Evolutionary conservation across 257 asterid species (phyloP), one percentile per base, ranked within the genome.

Genomic region (Misopates orontium): DNA sequence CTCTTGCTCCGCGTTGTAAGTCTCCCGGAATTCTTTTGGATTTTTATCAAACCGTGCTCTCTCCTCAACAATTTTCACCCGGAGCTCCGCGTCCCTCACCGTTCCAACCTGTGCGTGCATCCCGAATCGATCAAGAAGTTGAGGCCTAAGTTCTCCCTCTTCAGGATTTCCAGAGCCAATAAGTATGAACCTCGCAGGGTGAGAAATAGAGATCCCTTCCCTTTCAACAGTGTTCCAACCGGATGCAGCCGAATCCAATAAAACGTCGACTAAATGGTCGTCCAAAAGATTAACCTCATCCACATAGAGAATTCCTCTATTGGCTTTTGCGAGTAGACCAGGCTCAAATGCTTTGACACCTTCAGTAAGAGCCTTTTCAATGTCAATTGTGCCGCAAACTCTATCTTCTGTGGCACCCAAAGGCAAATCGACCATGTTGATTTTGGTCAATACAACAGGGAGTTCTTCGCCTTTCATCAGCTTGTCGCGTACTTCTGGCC

Each of bases 91-190:
- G 57, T 90, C 97, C 44, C 77, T 81, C 11, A 89, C 95, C 0
- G 98, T 92, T 25, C 95, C 97, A 1, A 87, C 97, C 20, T 93
- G 96, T 0, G 99, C 97, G 21, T 93, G 99, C 99, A 93, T 93
- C 42, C 99, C 99, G 52, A 93, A 93, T 15, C 92, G 81, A 69
- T 93, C 99, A 24, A 93, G 99, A 68, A 93, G 99, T 41, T 93
- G 99, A 1, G 97, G 97, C 80, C 97, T 77, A 18, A 90, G 94
- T 72, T 93, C 97, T 19, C 98, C 98, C 81, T 89, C 98, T 71
- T 92, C 97, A 0, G 98, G 96, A 58, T 89, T 93, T 12, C 98
- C 97, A 0, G 95, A 93, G 22, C 96, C 98, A 10, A 93, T 89
- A 5, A 93, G 95, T 54, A 93, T 90, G 74, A 90, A 90, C 22